These are phyloP conservation scores for Cryptosporidium muris DNA, from an alignment of 169 alveolate species.

Conservation along the genomic window DNA sequence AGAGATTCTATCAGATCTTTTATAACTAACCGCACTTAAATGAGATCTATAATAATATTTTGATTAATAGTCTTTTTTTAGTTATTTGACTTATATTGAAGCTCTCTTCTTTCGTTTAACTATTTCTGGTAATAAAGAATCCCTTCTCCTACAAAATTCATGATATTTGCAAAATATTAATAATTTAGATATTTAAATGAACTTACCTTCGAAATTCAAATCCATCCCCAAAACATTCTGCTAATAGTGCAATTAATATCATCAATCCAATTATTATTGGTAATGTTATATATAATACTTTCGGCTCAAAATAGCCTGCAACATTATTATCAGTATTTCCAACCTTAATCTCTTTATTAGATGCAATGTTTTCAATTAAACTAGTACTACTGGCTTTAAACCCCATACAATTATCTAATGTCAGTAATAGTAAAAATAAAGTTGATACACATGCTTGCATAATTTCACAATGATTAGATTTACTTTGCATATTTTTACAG, in stretches of 20 bases:
- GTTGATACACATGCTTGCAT: too few relatives aligned
- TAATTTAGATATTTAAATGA: not conserved
- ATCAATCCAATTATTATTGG: conserved; percentile 39
- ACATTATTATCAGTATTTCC: too few relatives aligned
- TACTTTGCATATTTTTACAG: too few relatives aligned
- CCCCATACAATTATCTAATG: too few relatives aligned
- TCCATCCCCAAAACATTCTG: conserved; percentile 60
- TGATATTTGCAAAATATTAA: not conserved
- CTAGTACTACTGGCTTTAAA: too few relatives aligned
- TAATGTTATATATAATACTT: conserved; percentile 50
- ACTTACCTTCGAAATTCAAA: conserved; percentile 67
- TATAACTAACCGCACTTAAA: conserved; percentile 20
- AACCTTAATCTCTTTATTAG: too few relatives aligned
- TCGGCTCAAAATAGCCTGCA: conserved; percentile 27
- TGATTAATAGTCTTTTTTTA: not conserved
- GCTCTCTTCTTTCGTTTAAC: conserved; percentile 70
- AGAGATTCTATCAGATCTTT: conserved; percentile 27
- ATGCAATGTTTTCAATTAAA: too few relatives aligned
- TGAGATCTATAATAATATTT: not conserved
- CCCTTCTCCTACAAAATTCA: conserved; percentile 47
- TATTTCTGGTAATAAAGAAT: conserved; percentile 42
- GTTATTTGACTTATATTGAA: conserved; percentile 17
- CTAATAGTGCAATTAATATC: conserved; percentile 60
- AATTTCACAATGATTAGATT: too few relatives aligned
- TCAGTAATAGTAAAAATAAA: too few relatives aligned